Percentiles rank a stretch among this genome's conserved stretches.
Conservation (phyloP, 2,329 filamentous ascomycete genomes). For the Alternaria postmessia region DNA sequence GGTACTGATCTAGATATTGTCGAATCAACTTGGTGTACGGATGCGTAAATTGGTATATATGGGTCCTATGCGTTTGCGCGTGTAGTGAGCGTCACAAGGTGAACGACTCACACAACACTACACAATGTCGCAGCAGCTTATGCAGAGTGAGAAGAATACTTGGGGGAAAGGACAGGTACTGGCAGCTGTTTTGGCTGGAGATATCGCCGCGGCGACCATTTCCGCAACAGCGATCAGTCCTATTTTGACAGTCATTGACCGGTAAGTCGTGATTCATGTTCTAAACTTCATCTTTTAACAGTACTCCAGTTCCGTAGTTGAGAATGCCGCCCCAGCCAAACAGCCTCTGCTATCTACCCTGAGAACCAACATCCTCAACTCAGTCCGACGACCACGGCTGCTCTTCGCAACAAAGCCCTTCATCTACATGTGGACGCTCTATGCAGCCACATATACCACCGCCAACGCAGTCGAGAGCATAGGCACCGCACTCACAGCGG, state of each 20-base stretch:
- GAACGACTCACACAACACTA: not conserved
- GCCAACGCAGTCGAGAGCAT: conserved; percentile 37
- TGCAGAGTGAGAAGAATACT: not conserved
- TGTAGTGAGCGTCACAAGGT: not conserved
- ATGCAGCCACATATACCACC: conserved; percentile 38
- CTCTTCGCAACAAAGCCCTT: conserved; percentile 41
- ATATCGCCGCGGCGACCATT: conserved; percentile 34
- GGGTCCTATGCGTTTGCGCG: not conserved
- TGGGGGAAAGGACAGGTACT: conserved; percentile 15
- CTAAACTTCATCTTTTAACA: not conserved
- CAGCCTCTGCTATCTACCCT: not conserved
- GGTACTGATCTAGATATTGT: not conserved
- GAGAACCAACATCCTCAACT: conserved; percentile 29
- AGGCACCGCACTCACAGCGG: conserved; percentile 16
- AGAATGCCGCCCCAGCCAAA: not conserved
- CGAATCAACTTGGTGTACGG: not conserved
- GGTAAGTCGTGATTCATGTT: conserved; percentile 19
- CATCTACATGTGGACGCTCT: conserved; percentile 40
- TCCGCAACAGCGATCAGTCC: conserved; percentile 38
- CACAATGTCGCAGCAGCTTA: conserved; percentile 23
- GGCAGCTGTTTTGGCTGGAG: conserved; percentile 28
- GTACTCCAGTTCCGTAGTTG: not conserved
- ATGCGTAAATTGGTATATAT: not conserved
- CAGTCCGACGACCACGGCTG: conserved; percentile 29
- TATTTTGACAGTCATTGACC: conserved; percentile 38